Base-by-base conservation (phyloP, 306 rosid genomes). In the Malus orientalis region DNA sequence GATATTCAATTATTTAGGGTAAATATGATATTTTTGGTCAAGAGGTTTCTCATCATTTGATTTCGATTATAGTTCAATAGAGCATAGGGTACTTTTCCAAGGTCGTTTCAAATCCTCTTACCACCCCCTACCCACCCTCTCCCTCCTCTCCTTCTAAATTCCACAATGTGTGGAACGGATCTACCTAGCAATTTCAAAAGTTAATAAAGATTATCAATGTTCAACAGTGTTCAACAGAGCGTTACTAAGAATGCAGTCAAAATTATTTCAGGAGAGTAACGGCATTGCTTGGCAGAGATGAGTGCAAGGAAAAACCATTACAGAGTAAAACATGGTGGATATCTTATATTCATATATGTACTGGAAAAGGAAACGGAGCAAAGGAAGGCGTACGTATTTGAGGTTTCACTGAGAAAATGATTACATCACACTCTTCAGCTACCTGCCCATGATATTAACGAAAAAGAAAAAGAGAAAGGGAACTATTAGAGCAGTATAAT, bases 371-470 rank as follows among this genome's bases (percentile, higher is more conserved):
- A 60, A 60, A 60, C 30, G 14, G 5, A 67, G 32, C 33, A 11
- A 67, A n/a, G 44, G 71, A 42, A 40, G 71, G 53, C 73, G 57
- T 83, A 91, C 97, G 86, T 67, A 80, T 79, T 83, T 87, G 97
- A 78, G 94, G 97, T 61, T 91, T 91, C 51, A 91, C 91, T 11
- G 92, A 84, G 73, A 91, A 86, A 74, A 91, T 81, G 70, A 91
- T 83, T 64, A 91, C 87, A 82, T 89, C 89, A 71, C 94, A 87
- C 16, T 82, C 85, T 47, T 83, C 83, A 83, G 86, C 86, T 20
- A 91, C 97, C 92, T 91, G 84, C 55, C 14, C 55, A 49, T 29
- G 6, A 70, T 27, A 57, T 27, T 59, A 74, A 74, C 64, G 53
- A 44, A 27, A 67, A 13, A 40, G 14, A 36, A 40, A 67, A 59